Evolutionary conservation across 2,329 filamentous ascomycete species (phyloP), one percentile per base, ranked within the genome.

Genomic region (Sporothrix humicola): DNA sequence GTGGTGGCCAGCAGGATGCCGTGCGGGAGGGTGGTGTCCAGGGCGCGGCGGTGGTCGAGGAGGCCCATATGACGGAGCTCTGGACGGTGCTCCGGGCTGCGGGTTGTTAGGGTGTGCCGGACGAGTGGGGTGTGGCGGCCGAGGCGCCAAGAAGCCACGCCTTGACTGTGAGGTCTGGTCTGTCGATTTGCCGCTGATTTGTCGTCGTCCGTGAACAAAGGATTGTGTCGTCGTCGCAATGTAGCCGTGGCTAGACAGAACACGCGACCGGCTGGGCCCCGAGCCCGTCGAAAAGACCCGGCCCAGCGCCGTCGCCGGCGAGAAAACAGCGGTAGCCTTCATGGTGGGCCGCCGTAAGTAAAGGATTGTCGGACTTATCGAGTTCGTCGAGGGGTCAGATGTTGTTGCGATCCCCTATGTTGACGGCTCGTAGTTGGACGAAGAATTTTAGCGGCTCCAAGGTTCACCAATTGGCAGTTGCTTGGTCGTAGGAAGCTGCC

Each of bases 261-360:
- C 17, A 15, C 50, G 15, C 1, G 23, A 20, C 42, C 31, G 52
- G 9, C 65, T 26, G 31, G 58, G 52, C 3, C 54, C 17, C 4
- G 20, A 37, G n/a, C 52, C 31, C 6, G 73, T n/a, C 7, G 52
- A n/a, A 37, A 88, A 86, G 66, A 87, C 83, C 71, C 82, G 81
- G 63, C 84, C 82, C 5, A 88, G 82, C 74, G 85, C 84, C 50
- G 81, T 77, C n/a, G 83, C 82, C 70, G 85, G 82, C 76, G 82
- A 84, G 58, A 85, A 76, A 75, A 83, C 86, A 72, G 76, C 74
- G 31, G 81, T 74, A 71, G 78, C 75, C 73, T 77, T 82, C 84
- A 87, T 87, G 26, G n/a, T 72, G 50, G 20, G 46, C 42, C 26
- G 44, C 26, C 58, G 59, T 42, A 3, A 15, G 26, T 31, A 48